A percentile compares a stretch with the other conserved stretches of the same genome.
phyloP scores from a whole-genome alignment of 257 asterid genomes.

The Fraxinus cuspidata region DNA sequence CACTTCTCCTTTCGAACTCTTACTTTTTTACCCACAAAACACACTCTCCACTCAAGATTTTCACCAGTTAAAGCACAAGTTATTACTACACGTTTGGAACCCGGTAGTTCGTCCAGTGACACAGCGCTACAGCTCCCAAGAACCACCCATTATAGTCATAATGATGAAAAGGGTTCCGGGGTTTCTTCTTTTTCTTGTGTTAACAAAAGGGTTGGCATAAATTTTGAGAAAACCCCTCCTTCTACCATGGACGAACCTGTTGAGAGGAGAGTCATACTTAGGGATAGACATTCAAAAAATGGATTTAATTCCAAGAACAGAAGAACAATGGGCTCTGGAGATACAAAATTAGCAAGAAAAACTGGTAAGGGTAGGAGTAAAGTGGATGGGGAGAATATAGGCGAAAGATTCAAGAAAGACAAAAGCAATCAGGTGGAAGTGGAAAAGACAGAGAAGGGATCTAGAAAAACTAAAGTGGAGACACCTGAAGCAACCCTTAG shows the following conservation, averaged over 20 bases:
- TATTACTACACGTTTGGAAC: conserved; percentile 36
- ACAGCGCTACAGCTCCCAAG: conserved; percentile 28
- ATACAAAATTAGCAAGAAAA: conserved; percentile 24
- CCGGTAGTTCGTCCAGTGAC: conserved; percentile 22
- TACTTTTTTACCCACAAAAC: conserved; percentile 22
- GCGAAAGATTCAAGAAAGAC: conserved; percentile 7
- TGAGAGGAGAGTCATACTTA: conserved; percentile 45
- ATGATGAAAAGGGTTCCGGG: conserved; percentile 39
- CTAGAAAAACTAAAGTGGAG: conserved; percentile 48
- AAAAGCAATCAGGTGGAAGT: conserved; percentile 20
- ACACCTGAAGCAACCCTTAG: conserved; percentile 42
- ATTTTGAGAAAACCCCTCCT: conserved; percentile 18
- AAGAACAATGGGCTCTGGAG: conserved; percentile 31
- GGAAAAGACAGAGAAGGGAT: conserved; percentile 38
- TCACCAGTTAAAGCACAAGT: conserved; percentile 34
- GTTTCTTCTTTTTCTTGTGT: conserved; percentile 36
- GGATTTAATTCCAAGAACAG: conserved; percentile 34
- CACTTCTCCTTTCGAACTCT: conserved; percentile 20
- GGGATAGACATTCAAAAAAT: conserved; percentile 48
- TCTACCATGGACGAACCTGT: conserved; percentile 29
- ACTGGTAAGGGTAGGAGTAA: conserved; percentile 20
- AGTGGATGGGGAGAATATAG: conserved; percentile 19
- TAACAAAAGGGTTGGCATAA: conserved; percentile 23
- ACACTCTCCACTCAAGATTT: conserved; percentile 24
- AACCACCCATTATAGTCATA: conserved; percentile 25